phyloP scores from a whole-genome alignment of 495 filamentous ascomycete genomes.

The Glarea lozoyensis region DNA sequence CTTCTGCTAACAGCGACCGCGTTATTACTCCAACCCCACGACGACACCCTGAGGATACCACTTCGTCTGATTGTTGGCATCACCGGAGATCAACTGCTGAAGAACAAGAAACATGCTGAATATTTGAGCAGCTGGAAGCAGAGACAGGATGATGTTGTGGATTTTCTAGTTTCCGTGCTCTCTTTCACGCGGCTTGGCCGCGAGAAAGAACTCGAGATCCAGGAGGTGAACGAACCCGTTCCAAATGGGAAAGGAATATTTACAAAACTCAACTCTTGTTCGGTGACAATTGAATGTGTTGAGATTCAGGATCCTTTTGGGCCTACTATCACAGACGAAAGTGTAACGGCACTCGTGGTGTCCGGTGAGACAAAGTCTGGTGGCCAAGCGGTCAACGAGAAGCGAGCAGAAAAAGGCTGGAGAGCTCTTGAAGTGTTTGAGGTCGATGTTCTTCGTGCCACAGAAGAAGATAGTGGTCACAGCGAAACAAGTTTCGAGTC shows the following conservation, averaged over 20 bases:
- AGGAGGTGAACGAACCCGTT: slow-evolving; percentile 6
- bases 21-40: slow-evolving; percentile 51
- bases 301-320: slow-evolving; percentile 85
- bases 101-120: slow-evolving; percentile 81
- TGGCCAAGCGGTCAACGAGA: slow-evolving; percentile 74
- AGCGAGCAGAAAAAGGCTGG: slow-evolving; percentile 73
- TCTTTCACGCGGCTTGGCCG: slow-evolving; percentile 29
- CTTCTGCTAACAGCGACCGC: slow-evolving; percentile 80
- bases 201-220: slow-evolving; percentile 28
- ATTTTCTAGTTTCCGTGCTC: slow-evolving; percentile 66
- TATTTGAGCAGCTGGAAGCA: slow-evolving; percentile 69
- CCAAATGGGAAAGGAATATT: slow-evolving; percentile 21
- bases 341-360: slow-evolving; percentile 72
- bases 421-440: slow-evolving; percentile 68
- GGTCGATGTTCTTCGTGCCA: slow-evolving; percentile 79
- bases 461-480: slow-evolving; percentile 38
- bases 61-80: slow-evolving; percentile 71
- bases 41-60: slow-evolving; percentile 22
- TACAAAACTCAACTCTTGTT: slow-evolving; percentile 32
- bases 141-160: slow-evolving; percentile 54
- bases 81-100: slow-evolving; percentile 74
- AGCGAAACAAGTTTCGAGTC: slow-evolving; percentile 53
- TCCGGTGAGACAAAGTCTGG: slow-evolving; percentile 84
- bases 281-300: slow-evolving; percentile 57
- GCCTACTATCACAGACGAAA: slow-evolving; percentile 77